Evolutionary conservation across 768 basidiomycete species (phyloP), one percentile per base, ranked within the genome.

Genomic region (Kwoniella sp.): DNA sequence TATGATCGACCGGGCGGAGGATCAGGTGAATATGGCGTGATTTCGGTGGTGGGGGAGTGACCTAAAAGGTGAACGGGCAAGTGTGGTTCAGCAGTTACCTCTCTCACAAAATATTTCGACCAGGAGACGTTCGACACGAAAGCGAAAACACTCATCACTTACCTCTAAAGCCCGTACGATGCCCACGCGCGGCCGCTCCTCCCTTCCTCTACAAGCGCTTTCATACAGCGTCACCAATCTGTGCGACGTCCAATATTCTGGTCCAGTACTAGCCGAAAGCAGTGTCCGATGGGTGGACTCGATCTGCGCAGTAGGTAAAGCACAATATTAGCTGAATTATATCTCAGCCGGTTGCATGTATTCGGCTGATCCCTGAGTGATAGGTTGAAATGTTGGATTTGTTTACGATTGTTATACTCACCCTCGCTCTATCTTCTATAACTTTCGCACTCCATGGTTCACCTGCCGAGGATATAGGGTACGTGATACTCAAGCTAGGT

Each of bases 161-260:
- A 79, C 79, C 63, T 76, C 72, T 5, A 81, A 58, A 4, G 74
- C 75, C 47, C 77, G 57, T 21, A 70, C 61, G 29, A 80, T 72
- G 1, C 70, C 68, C 54, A 65, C 50, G 66, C 80, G 36, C 30
- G 76, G 50, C 61, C 72, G n/a, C 70, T 80, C 74, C 76, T 82
- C 72, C 68, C 81, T 65, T 36, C 68, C 68, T 50, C 76, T 69
- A 72, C 68, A 74, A 58, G 82, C 73, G 57, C 62, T 71, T 55
- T 88, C 85, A 78, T 94, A 96, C 80, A 94, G 90, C 5, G 86
- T 85, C 67, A 89, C 89, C 58, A 98, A 87, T 77, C 89, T 88
- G 64, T 89, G 88, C 73, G 91, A 81, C 17, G 83, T 86, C 96
- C 95, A 98, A 85, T 89, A 93, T 36, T 87, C 86, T 17, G 87